These are phyloP conservation scores for Candolleomyces eurysporus DNA, from an alignment of 768 basidiomycete species.

Conservation along the genomic window DNA sequence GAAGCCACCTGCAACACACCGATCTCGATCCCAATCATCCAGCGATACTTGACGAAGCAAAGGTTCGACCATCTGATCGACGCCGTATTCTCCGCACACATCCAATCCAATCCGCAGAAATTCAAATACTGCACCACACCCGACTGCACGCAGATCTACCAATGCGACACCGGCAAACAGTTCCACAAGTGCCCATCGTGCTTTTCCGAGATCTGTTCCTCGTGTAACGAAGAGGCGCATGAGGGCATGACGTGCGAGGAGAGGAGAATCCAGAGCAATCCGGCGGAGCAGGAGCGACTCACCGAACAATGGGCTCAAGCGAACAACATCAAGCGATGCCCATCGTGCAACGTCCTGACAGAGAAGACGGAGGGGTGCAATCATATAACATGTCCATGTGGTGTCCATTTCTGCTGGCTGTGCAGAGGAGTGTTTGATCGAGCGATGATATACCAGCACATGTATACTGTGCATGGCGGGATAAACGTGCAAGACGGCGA, in stretches of 20 bases:
- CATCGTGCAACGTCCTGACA: conserved; percentile 65
- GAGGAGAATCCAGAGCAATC: conserved; percentile 31
- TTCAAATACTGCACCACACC: conserved; percentile 78
- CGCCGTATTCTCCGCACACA: conserved; percentile 59
- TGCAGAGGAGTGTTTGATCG: conserved; percentile 65
- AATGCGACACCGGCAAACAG: conserved; percentile 34
- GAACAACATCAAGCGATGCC: conserved; percentile 73
- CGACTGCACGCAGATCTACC: conserved; percentile 75
- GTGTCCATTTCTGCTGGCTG: conserved; percentile 79
- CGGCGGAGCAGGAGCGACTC: conserved; percentile 47
- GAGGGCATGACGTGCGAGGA: conserved; percentile 65
- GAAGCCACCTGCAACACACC: conserved; percentile 53
- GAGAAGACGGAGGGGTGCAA: conserved; percentile 77
- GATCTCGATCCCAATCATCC: conserved; percentile 54
- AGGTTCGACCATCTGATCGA: conserved; percentile 56
- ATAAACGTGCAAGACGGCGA: background rate
- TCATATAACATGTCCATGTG: conserved; percentile 77
- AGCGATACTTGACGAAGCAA: conserved; percentile 44
- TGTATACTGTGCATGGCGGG: conserved; percentile 59
- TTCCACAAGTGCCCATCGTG: conserved; percentile 72
- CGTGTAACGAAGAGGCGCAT: conserved; percentile 55
- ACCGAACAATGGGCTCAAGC: conserved; percentile 61
- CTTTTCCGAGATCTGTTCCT: conserved; percentile 62
- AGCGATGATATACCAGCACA: conserved; percentile 75
- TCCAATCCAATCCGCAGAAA: conserved; percentile 57